Evolutionary conservation across 1,284 basidiomycete species (phyloP).

Genomic region (Serendipita sp.): DNA sequence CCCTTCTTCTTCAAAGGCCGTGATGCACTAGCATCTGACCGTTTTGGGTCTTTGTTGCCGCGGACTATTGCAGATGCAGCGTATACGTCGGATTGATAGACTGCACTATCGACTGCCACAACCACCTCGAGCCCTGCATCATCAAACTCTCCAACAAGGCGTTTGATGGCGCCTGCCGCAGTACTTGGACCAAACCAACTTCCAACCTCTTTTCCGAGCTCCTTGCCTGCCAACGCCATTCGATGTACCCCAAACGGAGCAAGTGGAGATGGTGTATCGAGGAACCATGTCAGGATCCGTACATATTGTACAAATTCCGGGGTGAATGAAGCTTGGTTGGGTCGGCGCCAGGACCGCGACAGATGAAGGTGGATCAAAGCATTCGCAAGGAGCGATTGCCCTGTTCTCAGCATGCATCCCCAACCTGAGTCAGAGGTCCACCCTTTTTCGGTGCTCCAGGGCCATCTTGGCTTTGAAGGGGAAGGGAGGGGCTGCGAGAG

Average conservation of each 20-base stretch:
- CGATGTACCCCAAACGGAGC: slow-evolving; percentile 92
- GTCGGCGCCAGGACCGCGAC: slow-evolving; percentile 76
- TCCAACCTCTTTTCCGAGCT: slow-evolving; percentile 88
- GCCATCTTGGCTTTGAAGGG: slow-evolving; percentile 21
- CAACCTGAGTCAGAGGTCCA: slow-evolving; percentile 92
- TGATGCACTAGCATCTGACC: slow-evolving; percentile 8
- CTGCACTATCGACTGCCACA: slow-evolving; percentile 67
- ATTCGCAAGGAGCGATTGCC: slow-evolving; percentile 85
- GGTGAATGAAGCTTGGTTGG: slow-evolving; percentile 31
- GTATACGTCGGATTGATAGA: slow-evolving; percentile 80
- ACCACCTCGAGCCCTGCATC: slow-evolving; percentile 72
- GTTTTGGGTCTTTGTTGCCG: slow-evolving; percentile 7
- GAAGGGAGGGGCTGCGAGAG: background rate
- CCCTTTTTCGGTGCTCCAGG: slow-evolving; percentile 49
- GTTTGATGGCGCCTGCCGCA: slow-evolving; percentile 90
- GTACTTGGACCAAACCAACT: slow-evolving; percentile 98
- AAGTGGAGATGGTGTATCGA: slow-evolving; percentile 79
- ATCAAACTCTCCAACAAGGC: slow-evolving; percentile 64
- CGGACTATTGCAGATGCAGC: slow-evolving; percentile 43
- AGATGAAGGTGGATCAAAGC: slow-evolving; percentile 73
- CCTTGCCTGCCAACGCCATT: slow-evolving; percentile 89
- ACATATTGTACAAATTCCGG: slow-evolving; percentile 58
- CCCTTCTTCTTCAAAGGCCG: slow-evolving; percentile 8
- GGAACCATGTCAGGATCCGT: slow-evolving; percentile 84
- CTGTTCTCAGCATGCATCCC: slow-evolving; percentile 96